phyloP scores from a whole-genome alignment of 192 early-diverging fungal species.

The Coemansia sp. region DNA sequence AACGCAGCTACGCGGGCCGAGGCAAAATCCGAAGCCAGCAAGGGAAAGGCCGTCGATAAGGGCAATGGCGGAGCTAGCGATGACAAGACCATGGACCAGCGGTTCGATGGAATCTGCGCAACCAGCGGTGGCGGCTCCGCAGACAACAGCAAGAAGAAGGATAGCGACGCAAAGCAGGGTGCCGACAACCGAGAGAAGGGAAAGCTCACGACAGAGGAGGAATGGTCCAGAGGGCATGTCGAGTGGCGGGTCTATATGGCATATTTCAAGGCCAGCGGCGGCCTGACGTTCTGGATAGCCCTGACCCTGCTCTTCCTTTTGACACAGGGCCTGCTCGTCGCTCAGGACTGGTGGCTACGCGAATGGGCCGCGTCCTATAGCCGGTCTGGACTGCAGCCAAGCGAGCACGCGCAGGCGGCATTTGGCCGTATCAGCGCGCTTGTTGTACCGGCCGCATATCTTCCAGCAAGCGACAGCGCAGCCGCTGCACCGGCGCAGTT shows the following conservation, averaged over 20 bases:
- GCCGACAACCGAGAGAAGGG: constrained; percentile 21
- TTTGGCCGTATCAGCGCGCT: not conserved
- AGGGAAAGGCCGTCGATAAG: constrained; percentile 36
- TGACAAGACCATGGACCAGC: constrained; percentile 14
- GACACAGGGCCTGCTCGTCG: constrained; percentile 32
- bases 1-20: constrained; percentile 21
- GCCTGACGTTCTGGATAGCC: constrained; percentile 59
- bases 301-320: constrained; percentile 36
- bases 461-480: not conserved
- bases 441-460: constrained; percentile 6
- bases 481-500: not conserved
- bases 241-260: constrained; percentile 68
- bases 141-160: constrained; percentile 64
- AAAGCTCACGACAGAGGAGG: constrained; percentile 79
- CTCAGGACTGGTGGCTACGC: constrained; percentile 54
- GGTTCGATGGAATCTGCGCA: constrained; percentile 24
- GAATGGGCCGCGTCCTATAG: constrained; percentile 47
- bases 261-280: constrained; percentile 71
- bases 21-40: constrained; percentile 6
- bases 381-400: not conserved
- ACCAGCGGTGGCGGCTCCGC: not conserved
- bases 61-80: constrained; percentile 8
- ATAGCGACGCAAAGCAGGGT: constrained; percentile 17
- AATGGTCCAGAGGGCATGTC: constrained; percentile 75
- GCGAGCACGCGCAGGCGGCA: not conserved